Percentiles rank a stretch among this genome's conserved stretches.
Evolutionary conservation across 257 asterid genomes (phyloP).

Genomic region (Penstemon davidsonii): DNA sequence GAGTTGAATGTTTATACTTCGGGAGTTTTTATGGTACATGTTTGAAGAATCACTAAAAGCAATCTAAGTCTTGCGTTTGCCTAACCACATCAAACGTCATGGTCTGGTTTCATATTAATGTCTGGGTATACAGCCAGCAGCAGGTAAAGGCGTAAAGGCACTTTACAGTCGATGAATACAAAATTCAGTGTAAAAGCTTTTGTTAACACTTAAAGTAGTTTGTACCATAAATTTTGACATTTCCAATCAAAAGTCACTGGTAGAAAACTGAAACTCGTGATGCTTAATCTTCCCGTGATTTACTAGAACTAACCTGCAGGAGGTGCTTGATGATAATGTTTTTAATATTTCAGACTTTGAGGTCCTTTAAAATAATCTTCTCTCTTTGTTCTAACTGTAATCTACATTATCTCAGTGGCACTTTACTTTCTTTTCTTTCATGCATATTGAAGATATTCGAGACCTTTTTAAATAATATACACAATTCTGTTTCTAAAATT

Average conservation of each 20-base stretch:
- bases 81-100: background rate
- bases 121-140: background rate
- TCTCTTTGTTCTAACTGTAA: background rate
- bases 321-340: too few species aligned
- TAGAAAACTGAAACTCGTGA: too few species aligned
- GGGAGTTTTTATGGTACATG: background rate
- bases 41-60: constrained; percentile 1
- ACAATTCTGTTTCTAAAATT: constrained; percentile 6
- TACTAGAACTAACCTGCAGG: too few species aligned
- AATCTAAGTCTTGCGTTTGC: background rate
- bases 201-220: too few species aligned
- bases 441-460: background rate
- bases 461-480: constrained; percentile 24
- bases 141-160: background rate
- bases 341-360: too few species aligned
- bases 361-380: too few species aligned
- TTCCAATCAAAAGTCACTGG: too few species aligned
- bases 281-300: too few species aligned
- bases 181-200: background rate
- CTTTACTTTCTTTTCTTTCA: background rate
- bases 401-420: background rate
- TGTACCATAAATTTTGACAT: too few species aligned
- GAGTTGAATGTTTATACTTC: background rate
- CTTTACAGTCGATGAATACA: background rate
- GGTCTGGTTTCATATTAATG: background rate